Evolutionary conservation across 805 yeast species (phyloP).

Genomic region (Saturnispora sekii): DNA sequence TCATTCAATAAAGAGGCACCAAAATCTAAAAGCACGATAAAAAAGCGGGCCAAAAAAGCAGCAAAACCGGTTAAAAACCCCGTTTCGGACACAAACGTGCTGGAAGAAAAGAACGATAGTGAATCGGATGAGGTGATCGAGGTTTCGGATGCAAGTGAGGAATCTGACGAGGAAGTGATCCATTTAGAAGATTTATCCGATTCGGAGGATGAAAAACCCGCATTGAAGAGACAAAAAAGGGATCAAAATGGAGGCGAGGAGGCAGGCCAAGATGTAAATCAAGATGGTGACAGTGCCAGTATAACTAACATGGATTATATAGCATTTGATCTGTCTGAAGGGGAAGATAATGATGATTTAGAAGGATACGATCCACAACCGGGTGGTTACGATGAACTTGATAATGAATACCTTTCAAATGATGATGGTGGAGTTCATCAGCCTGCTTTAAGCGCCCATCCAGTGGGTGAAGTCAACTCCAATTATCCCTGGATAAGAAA

Average conservation of each 20-base stretch:
- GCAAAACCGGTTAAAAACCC: slow-evolving; percentile 1
- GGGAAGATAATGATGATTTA: slow-evolving; percentile 29
- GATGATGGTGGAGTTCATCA: slow-evolving; percentile 29
- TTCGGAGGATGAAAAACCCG: slow-evolving; percentile 1
- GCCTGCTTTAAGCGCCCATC: slow-evolving; percentile 20
- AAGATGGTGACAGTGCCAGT: slow-evolving; percentile 17
- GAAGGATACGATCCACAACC: slow-evolving; percentile 10
- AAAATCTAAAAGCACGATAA: not conserved
- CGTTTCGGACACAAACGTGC: not conserved
- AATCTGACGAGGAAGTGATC: slow-evolving; percentile 5
- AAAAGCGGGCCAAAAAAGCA: not conserved
- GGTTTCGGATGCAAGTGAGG: not conserved
- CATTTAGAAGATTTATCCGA: not conserved
- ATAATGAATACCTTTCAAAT: slow-evolving; percentile 35
- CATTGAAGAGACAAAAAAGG: slow-evolving; percentile 1
- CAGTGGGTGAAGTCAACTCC: slow-evolving; percentile 24
- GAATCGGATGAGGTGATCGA: not conserved
- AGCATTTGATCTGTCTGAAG: slow-evolving; percentile 40
- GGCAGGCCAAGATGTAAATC: slow-evolving; percentile 34
- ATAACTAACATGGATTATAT: slow-evolving; percentile 30
- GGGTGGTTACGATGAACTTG: slow-evolving; percentile 20
- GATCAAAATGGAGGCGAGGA: not conserved
- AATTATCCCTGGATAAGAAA: slow-evolving; percentile 68
- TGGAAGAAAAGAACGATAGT: slow-evolving; percentile 1
- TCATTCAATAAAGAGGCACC: slow-evolving; percentile 1